phyloP scores from a whole-genome alignment of 2,329 filamentous ascomycete genomes.

The Neonectria hederae region DNA sequence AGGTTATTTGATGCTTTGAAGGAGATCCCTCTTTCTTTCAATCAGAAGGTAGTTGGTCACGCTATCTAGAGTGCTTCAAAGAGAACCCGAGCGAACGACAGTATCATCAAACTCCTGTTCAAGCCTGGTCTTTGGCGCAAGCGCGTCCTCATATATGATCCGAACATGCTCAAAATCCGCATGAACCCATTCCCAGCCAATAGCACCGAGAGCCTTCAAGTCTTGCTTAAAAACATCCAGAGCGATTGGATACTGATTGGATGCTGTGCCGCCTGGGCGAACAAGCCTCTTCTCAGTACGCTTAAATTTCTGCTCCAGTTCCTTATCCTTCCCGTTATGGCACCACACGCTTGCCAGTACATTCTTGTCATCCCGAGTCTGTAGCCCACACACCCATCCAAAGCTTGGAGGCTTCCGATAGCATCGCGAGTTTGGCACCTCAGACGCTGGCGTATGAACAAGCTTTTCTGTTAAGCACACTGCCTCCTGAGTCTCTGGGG shows the following conservation, averaged over 20 bases:
- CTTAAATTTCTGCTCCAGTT: conserved; percentile 13
- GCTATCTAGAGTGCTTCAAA: not conserved
- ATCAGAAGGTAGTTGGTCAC: not conserved
- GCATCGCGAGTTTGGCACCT: not conserved
- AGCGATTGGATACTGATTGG: not conserved
- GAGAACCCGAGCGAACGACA: not conserved
- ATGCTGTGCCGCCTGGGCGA: not conserved
- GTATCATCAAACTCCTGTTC: not conserved
- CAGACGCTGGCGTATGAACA: not conserved
- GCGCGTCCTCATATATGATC: not conserved
- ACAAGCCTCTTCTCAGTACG: not conserved
- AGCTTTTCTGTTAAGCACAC: not conserved
- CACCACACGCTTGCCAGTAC: conserved; percentile 9
- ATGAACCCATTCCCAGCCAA: not conserved
- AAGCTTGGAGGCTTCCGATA: not conserved
- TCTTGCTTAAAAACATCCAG: not conserved
- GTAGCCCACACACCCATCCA: conserved; percentile 7
- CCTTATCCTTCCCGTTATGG: not conserved
- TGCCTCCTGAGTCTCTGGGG: conserved; percentile 2
- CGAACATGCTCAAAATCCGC: not conserved
- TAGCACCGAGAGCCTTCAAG: not conserved
- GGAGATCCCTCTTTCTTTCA: not conserved
- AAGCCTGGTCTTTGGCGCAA: not conserved
- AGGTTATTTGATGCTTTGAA: too few relatives aligned
- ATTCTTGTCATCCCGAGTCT: conserved; percentile 1